phyloP scores from a whole-genome alignment of 2,329 filamentous ascomycete genomes.

The Epichloe coenophiala region DNA sequence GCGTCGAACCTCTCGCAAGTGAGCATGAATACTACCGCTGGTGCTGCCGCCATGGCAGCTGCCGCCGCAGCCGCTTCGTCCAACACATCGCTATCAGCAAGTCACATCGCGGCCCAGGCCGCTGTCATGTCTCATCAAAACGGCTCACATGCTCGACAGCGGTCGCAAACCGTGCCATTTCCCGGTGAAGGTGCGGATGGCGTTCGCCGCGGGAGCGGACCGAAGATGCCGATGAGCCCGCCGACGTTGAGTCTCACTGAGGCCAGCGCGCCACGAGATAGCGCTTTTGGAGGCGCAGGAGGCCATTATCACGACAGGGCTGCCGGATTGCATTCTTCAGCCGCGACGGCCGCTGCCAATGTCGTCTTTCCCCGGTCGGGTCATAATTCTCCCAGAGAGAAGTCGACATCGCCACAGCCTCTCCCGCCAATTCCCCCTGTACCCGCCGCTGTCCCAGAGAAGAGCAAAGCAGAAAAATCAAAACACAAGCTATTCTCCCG shows the following conservation, averaged over 20 bases:
- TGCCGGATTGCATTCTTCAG: slow-evolving; percentile 45
- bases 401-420: slow-evolving; percentile 19
- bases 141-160: slow-evolving; percentile 42
- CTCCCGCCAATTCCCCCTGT: slow-evolving; percentile 26
- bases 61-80: slow-evolving; percentile 14
- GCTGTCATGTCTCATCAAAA: slow-evolving; percentile 55
- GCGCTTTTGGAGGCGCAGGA: slow-evolving; percentile 33
- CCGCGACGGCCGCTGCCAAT: slow-evolving; percentile 53
- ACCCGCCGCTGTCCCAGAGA: slow-evolving; percentile 35
- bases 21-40: slow-evolving; percentile 25
- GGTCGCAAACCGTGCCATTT: slow-evolving; percentile 60
- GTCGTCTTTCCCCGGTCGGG: slow-evolving; percentile 57
- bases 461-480: slow-evolving; percentile 48
- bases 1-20: slow-evolving; percentile 40
- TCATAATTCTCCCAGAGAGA: slow-evolving; percentile 34
- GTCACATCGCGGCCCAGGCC: slow-evolving; percentile 68
- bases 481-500: slow-evolving; percentile 75
- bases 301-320: slow-evolving; percentile 46
- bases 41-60: slow-evolving; percentile 24
- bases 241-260: slow-evolving; percentile 52
- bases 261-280: slow-evolving; percentile 47
- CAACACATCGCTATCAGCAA: slow-evolving; percentile 36
- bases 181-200: slow-evolving; percentile 32
- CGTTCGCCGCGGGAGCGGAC: slow-evolving; percentile 29
- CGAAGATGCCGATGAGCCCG: slow-evolving; percentile 42